Conservation (phyloP, 768 basidiomycete species). For the Xerocomellus amylosporus region DNA sequence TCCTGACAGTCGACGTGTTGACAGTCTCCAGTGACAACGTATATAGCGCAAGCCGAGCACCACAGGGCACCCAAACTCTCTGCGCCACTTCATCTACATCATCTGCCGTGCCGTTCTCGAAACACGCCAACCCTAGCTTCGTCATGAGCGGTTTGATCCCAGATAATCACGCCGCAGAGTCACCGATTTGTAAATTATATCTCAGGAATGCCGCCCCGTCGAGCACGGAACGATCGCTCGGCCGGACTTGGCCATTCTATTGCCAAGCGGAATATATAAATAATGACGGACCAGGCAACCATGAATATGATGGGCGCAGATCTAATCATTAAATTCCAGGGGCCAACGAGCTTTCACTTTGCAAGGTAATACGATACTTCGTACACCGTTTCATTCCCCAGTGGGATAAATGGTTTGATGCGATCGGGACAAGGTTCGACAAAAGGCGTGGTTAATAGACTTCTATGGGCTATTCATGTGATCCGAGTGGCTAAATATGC, state of each 20-base stretch:
- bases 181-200: slow-evolving; percentile 14
- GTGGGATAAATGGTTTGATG: slow-evolving; percentile 24
- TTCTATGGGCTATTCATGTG: slow-evolving; percentile 25
- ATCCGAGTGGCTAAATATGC: slow-evolving; percentile 28
- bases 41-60: slow-evolving; percentile 5
- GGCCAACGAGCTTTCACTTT: slow-evolving; percentile 8
- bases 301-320: slow-evolving; percentile 9
- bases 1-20: slow-evolving; percentile 8
- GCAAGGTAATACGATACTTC: slow-evolving; percentile 7
- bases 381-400: slow-evolving; percentile 20
- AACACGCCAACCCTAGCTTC: slow-evolving; percentile 15
- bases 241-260: not conserved
- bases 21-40: slow-evolving; percentile 3
- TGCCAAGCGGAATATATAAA: slow-evolving; percentile 3
- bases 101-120: slow-evolving; percentile 11
- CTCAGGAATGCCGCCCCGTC: slow-evolving; percentile 19
- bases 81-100: slow-evolving; percentile 18
- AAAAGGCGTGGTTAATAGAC: slow-evolving; percentile 20
- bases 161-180: slow-evolving; percentile 24
- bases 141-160: not conserved
- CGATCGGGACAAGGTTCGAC: slow-evolving; percentile 14
- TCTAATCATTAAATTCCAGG: slow-evolving; percentile 8
- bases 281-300: not conserved
- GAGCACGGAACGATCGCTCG: slow-evolving; percentile 17
- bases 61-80: slow-evolving; percentile 5